Evolutionary conservation across 164 flowering plant species (phyloP).

Genomic region (Vitis amurensis): DNA sequence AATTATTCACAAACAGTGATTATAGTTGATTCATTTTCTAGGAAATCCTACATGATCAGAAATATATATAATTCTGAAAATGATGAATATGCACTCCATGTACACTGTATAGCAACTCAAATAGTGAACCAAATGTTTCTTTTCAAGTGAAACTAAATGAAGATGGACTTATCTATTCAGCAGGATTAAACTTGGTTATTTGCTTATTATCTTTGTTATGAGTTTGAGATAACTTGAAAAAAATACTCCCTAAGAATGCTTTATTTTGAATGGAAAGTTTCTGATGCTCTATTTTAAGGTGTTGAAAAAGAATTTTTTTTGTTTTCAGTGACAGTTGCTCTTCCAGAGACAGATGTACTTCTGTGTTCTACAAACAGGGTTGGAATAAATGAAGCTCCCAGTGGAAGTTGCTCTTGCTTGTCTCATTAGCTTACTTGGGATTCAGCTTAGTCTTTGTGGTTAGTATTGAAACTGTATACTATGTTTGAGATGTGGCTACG

Average conservation of each 20-base stretch:
- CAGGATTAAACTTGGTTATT: too few relatives aligned
- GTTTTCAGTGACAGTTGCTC: neutral
- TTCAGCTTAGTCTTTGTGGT: constrained; percentile 59
- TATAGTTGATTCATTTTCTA: too few relatives aligned
- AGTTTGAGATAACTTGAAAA: neutral
- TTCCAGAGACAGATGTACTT: neutral
- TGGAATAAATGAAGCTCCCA: constrained; percentile 47
- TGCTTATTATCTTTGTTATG: neutral
- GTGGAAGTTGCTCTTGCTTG: constrained; percentile 33
- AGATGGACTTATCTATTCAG: neutral
- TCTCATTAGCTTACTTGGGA: constrained; percentile 35
- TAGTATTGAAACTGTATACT: constrained; percentile 17
- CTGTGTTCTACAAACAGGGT: constrained; percentile 2
- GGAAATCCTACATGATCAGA: too few relatives aligned
- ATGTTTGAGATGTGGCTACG: too few relatives aligned
- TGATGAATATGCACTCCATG: too few relatives aligned
- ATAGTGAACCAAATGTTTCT: too few relatives aligned
- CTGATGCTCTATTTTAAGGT: neutral
- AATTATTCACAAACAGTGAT: too few relatives aligned
- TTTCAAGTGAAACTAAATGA: neutral
- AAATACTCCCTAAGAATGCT: neutral
- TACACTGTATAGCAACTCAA: too few relatives aligned
- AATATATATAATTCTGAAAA: too few relatives aligned
- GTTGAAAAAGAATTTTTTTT: neutral
- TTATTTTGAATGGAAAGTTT: neutral